Conservation (phyloP, 1,284 basidiomycete genomes). For the Trametes versicolor region DNA sequence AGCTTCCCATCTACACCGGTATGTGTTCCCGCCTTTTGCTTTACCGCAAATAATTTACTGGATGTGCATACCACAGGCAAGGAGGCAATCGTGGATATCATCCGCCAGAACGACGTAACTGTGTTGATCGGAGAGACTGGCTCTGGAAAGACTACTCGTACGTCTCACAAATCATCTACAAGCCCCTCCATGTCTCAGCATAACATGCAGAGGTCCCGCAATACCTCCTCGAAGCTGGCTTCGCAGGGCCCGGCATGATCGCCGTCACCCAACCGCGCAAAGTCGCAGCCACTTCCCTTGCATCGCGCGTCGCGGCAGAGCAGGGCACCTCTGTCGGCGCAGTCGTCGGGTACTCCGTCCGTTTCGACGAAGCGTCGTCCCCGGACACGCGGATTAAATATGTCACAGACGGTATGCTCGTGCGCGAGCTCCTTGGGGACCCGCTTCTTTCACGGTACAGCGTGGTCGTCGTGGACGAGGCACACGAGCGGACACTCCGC, state of each 20-base stretch:
- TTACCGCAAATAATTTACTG: neutral
- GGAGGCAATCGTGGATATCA: conserved; percentile 78
- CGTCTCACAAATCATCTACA: conserved; percentile 42
- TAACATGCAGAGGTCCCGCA: conserved; percentile 82
- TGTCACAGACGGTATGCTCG: conserved; percentile 96
- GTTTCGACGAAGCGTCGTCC: conserved; percentile 89
- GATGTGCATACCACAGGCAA: conserved; percentile 59
- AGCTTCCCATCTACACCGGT: conserved; percentile 86
- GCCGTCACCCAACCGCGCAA: conserved; percentile 94
- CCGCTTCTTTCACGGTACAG: conserved; percentile 86
- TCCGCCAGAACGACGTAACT: conserved; percentile 86
- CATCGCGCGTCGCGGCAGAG: conserved; percentile 89
- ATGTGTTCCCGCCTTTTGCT: conserved; percentile 21
- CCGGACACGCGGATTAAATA: conserved; percentile 89
- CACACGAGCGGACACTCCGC: conserved; percentile 94
- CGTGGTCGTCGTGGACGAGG: conserved; percentile 95
- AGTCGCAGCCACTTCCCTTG: conserved; percentile 94
- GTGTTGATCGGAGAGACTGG: conserved; percentile 97
- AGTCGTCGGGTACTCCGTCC: conserved; percentile 93
- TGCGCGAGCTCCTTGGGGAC: conserved; percentile 88
- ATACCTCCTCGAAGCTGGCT: conserved; percentile 82
- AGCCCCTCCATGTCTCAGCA: neutral
- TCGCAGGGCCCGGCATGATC: conserved; percentile 73
- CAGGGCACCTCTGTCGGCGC: conserved; percentile 76
- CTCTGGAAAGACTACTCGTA: conserved; percentile 97